Evolutionary conservation across 1,139 yeast genomes (phyloP), one percentile per base, ranked within the genome.

Genomic region (Candida frijolesensis): DNA sequence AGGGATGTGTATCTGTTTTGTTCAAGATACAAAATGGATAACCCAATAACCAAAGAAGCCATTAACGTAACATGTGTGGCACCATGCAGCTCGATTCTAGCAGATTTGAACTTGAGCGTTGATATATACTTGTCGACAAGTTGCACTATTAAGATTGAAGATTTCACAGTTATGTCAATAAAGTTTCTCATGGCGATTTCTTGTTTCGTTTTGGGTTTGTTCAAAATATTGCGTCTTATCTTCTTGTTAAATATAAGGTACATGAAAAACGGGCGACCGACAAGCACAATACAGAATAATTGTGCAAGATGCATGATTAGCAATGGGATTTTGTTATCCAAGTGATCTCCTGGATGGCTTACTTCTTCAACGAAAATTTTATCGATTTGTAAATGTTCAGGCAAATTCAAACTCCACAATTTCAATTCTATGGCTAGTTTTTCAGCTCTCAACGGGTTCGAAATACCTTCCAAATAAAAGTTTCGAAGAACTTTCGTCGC

Each of bases 201-300:
- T 43, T 53, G 55, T 33, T 49, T 44, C 8, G 52, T 51, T 47
- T 48, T 54, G n/a, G 50, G 49, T 22, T 46, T 38, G 18, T 50
- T 52, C 14, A 37, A 15, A 5, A 47, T 30, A 4, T 34, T 14
- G 33, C 42, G 38, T n/a, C 45, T 49, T n/a, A 27, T 45, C 19
- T 46, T 48, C n/a, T 46, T 43, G 25, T 42, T 44, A 29, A 54
- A 53, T 2, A 49, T 45, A 8, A 56, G 34, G 34, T 54, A 71
- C 58, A 73, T 69, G 59, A 74, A 72, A 53, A 77, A 77, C n/a
- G 82, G 80, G 19, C 79, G 66, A 33, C 78, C 64, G 18, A 77
- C 61, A 22, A 76, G 55, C 45, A 74, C 67, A 29, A 75, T 67
- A 2, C 74, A 71, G 57, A 72, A 69, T 27, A 76, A 60, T 51